Percentiles rank a stretch among this genome's conserved stretches.
Conservation (phyloP, 1,139 yeast genomes). For the Debaryomycetaceae sp. region DNA sequence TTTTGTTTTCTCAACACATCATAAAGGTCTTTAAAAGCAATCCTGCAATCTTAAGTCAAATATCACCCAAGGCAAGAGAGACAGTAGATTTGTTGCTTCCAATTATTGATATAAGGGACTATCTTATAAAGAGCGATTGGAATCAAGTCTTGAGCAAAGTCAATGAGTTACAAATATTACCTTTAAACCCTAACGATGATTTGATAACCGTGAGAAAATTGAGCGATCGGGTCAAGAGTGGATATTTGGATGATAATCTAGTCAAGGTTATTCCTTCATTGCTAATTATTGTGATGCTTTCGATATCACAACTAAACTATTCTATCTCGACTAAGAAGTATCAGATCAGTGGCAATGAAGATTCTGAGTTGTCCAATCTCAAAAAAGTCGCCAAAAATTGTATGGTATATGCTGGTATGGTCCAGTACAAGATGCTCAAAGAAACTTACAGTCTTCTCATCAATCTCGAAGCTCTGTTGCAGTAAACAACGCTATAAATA, state of each 20-base stretch:
- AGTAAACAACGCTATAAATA: slow-evolving; percentile 2
- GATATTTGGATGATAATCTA: slow-evolving; percentile 63
- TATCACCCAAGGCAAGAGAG: slow-evolving; percentile 49
- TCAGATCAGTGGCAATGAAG: slow-evolving; percentile 50
- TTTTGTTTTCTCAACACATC: slow-evolving; percentile 57
- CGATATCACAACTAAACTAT: slow-evolving; percentile 60
- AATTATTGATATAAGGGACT: slow-evolving; percentile 64
- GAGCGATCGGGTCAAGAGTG: slow-evolving; percentile 41
- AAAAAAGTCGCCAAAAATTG: slow-evolving; percentile 75
- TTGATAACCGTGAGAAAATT: slow-evolving; percentile 33
- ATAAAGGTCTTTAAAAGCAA: slow-evolving; percentile 52
- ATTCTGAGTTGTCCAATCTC: slow-evolving; percentile 51
- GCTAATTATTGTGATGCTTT: slow-evolving; percentile 77
- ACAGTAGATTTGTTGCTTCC: slow-evolving; percentile 64
- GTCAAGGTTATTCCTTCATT: slow-evolving; percentile 79
- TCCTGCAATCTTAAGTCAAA: slow-evolving; percentile 42
- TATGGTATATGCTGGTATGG: slow-evolving; percentile 94
- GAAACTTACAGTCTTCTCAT: slow-evolving; percentile 79
- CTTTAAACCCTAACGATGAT: slow-evolving; percentile 46
- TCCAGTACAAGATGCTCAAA: slow-evolving; percentile 92
- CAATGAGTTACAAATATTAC: slow-evolving; percentile 62
- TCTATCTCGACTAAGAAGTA: slow-evolving; percentile 45
- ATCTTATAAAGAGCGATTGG: slow-evolving; percentile 58
- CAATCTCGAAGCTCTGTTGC: slow-evolving; percentile 56
- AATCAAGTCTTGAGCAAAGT: slow-evolving; percentile 56